These are phyloP conservation scores for Chenopodium album DNA, from an alignment of 148 eudicot genomes.

Conservation along the genomic window DNA sequence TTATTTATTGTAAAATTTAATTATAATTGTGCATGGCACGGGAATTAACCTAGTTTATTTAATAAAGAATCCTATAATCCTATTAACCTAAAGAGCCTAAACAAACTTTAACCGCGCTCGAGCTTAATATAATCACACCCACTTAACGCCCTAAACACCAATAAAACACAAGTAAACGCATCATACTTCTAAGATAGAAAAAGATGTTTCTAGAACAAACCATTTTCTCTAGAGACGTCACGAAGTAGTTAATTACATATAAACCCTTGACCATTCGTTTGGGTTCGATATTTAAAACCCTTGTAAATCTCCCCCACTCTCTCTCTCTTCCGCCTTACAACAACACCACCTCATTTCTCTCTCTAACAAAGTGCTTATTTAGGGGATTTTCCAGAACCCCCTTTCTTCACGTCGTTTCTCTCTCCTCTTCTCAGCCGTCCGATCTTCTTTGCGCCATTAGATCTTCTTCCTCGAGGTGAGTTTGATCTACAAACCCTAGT, in stretches of 20 bases:
- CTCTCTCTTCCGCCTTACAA: background rate
- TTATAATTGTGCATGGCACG: too few species aligned
- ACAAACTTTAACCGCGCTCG: too few species aligned
- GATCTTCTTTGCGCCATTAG: slow-evolving; percentile 8
- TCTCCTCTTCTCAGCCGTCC: slow-evolving; percentile 22
- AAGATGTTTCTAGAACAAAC: slow-evolving; percentile 18
- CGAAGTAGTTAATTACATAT: background rate
- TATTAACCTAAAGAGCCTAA: too few species aligned
- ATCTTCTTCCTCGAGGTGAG: background rate
- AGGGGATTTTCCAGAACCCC: slow-evolving; percentile 15
- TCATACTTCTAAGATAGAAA: background rate
- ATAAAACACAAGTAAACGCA: too few species aligned
- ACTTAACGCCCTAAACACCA: too few species aligned
- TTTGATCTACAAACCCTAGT: slow-evolving; percentile 11
- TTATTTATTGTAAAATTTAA: too few species aligned
- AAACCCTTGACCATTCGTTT: background rate
- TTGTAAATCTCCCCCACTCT: background rate
- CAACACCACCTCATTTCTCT: background rate
- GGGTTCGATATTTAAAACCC: background rate
- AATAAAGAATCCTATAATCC: too few species aligned
- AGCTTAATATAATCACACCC: too few species aligned
- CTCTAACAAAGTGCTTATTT: background rate
- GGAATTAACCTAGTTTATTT: too few species aligned
- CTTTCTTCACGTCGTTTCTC: background rate
- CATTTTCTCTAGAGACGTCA: slow-evolving; percentile 3